Evolutionary conservation across 257 asterid genomes (phyloP).

Genomic region (Solanum lignicaule): DNA sequence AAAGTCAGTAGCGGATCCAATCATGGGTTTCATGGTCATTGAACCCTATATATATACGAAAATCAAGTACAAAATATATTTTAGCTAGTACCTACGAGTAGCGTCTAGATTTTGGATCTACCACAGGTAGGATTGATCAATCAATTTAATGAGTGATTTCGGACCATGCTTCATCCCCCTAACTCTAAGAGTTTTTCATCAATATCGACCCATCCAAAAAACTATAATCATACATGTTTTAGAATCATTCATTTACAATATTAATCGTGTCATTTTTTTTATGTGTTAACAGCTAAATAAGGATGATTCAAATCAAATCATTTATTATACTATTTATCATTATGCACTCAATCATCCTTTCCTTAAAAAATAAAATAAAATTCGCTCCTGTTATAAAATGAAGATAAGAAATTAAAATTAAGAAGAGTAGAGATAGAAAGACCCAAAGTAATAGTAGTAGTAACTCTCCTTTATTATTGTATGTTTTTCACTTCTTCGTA

Average conservation of each 20-base stretch:
- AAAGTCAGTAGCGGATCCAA: not conserved
- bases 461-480: no score
- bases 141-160: not conserved
- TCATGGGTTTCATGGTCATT: not conserved
- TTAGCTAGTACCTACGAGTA: not conserved
- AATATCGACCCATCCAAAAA: not conserved
- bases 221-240: not conserved
- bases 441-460: no score
- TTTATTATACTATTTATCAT: not conserved
- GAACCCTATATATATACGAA: not conserved
- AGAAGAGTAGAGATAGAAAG: no score
- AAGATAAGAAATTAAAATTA: no score
- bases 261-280: not conserved
- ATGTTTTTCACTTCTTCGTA: no score
- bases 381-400: not conserved
- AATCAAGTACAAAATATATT: not conserved
- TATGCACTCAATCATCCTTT: not conserved
- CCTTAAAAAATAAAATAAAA: not conserved
- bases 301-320: not conserved
- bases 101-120: not conserved
- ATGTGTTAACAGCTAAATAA: not conserved
- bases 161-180: slow-evolving; percentile 5
- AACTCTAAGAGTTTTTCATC: slow-evolving; percentile 1
- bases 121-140: not conserved
- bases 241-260: not conserved